phyloP scores from a whole-genome alignment of 768 basidiomycete species.

The Serpula lacrymans region DNA sequence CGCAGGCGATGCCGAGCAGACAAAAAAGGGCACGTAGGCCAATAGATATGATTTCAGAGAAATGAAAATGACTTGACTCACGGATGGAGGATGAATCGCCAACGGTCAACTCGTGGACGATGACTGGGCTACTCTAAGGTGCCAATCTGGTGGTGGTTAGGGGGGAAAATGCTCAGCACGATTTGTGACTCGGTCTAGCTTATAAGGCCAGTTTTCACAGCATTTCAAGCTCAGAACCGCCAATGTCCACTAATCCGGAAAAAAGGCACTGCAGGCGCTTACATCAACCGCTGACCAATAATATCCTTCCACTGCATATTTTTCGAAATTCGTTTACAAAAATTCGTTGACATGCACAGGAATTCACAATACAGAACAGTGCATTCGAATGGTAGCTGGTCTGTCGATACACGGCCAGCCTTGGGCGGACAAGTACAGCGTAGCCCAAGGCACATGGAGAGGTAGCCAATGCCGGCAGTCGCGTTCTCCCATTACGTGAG shows the following conservation, averaged over 20 bases:
- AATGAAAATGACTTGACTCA: constrained; percentile 26
- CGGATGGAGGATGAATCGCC: constrained; percentile 20
- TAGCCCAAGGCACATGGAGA: too few species aligned
- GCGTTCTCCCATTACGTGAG: too few species aligned
- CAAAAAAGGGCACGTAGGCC: constrained; percentile 27
- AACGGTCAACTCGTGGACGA: constrained; percentile 17
- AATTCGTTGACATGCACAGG: too few species aligned
- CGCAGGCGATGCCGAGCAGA: constrained; percentile 18
- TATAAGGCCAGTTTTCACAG: constrained; percentile 28
- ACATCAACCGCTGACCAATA: too few species aligned
- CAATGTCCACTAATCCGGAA: constrained; percentile 17
- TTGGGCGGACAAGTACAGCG: too few species aligned
- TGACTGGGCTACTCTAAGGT: constrained; percentile 13
- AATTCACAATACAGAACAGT: too few species aligned
- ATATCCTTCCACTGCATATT: too few species aligned
- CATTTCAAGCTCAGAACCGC: constrained; percentile 36
- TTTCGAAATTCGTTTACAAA: too few species aligned
- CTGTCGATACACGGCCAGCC: too few species aligned
- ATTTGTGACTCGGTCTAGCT: constrained; percentile 24
- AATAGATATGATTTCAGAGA: constrained; percentile 23
- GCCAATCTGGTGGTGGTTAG: constrained; percentile 15
- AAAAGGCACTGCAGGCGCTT: constrained; percentile 21
- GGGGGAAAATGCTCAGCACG: constrained; percentile 5
- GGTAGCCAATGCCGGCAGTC: too few species aligned
- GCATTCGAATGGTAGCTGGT: too few species aligned